Conservation (phyloP, 768 basidiomycete genomes). For the Phylloporus scabripes region DNA sequence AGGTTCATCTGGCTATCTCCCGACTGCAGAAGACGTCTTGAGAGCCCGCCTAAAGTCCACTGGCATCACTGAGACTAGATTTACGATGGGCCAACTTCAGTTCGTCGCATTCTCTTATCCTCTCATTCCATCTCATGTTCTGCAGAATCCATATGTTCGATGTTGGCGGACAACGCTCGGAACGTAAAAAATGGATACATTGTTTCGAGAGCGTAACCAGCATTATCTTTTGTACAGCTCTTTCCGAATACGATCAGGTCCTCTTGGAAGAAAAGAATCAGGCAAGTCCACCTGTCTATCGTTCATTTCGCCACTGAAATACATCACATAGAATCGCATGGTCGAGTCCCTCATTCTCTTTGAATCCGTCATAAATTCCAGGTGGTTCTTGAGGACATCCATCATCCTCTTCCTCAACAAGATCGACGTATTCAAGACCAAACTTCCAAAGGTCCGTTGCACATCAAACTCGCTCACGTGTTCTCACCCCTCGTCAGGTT, state of each 20-base stretch:
- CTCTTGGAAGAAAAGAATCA: slow-evolving; percentile 50
- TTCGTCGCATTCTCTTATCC: slow-evolving; percentile 24
- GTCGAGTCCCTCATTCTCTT: slow-evolving; percentile 69
- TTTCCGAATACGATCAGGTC: slow-evolving; percentile 75
- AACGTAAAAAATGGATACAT: slow-evolving; percentile 80
- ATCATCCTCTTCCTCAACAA: slow-evolving; percentile 70
- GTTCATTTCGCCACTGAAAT: background rate
- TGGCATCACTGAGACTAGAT: slow-evolving; percentile 86
- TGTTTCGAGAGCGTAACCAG: slow-evolving; percentile 78
- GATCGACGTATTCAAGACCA: slow-evolving; percentile 73
- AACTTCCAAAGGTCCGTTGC: slow-evolving; percentile 50
- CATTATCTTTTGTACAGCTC: slow-evolving; percentile 70
- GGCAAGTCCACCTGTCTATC: slow-evolving; percentile 9
- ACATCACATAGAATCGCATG: slow-evolving; percentile 57
- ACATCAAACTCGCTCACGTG: too few relatives aligned
- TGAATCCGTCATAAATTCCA: slow-evolving; percentile 73
- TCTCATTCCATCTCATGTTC: background rate
- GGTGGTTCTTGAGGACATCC: slow-evolving; percentile 64
- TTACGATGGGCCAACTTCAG: slow-evolving; percentile 63
- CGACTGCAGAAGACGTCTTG: slow-evolving; percentile 82
- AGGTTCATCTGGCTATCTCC: slow-evolving; percentile 72
- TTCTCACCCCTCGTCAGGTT: slow-evolving; percentile 36
- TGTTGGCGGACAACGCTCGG: slow-evolving; percentile 74
- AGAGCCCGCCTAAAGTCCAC: slow-evolving; percentile 85
- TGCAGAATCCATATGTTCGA: slow-evolving; percentile 66